Evolutionary conservation across 768 basidiomycete genomes (phyloP).

Genomic region (Serendipita sp.): DNA sequence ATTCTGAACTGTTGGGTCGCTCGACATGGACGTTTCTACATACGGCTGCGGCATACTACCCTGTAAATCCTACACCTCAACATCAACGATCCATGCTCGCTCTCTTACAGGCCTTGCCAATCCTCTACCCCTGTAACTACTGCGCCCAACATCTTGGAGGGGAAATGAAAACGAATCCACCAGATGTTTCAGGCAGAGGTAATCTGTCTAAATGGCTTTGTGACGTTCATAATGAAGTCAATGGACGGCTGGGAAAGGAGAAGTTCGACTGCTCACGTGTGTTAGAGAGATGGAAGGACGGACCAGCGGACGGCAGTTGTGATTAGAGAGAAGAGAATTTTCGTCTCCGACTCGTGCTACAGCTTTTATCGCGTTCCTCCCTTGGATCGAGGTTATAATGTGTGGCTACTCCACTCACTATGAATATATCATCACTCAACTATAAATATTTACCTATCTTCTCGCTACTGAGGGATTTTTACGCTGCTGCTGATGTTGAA

Average conservation of each 20-base stretch:
- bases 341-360: not conserved
- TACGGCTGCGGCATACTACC: conserved; percentile 89
- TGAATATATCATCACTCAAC: no score
- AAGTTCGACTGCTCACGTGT: conserved; percentile 49
- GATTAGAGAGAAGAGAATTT: conserved; percentile 29
- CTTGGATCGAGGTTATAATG: no score
- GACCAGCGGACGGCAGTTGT: conserved; percentile 73
- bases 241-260: conserved; percentile 67
- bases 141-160: conserved; percentile 74
- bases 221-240: conserved; percentile 84
- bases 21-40: conserved; percentile 97
- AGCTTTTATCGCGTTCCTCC: no score
- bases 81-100: conserved; percentile 75
- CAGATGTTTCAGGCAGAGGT: conserved; percentile 57
- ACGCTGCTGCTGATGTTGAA: no score
- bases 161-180: conserved; percentile 47
- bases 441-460: no score
- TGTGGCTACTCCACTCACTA: no score
- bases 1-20: conserved; percentile 74
- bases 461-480: no score
- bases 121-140: conserved; percentile 73
- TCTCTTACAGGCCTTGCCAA: conserved; percentile 59
- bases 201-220: conserved; percentile 76
- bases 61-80: conserved; percentile 52
- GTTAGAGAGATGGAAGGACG: conserved; percentile 86